Conservation (phyloP, 1,284 basidiomycete genomes). For the Fomitopsis palustris region DNA sequence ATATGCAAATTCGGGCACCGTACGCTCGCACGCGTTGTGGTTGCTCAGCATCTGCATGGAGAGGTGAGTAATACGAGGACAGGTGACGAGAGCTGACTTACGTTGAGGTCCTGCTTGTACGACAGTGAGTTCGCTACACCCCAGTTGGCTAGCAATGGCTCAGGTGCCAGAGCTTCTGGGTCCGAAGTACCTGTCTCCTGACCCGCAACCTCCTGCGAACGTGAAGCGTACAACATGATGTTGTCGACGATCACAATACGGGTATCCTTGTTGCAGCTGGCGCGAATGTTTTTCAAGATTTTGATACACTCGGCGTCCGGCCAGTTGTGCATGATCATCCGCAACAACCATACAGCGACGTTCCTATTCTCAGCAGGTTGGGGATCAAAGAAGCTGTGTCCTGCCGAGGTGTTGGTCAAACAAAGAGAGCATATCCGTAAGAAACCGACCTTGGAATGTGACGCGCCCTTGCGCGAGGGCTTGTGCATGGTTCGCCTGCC, state of each 20-base stretch:
- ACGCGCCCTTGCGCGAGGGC: slow-evolving; percentile 21
- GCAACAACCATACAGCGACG: slow-evolving; percentile 55
- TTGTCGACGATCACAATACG: slow-evolving; percentile 14
- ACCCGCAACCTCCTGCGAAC: slow-evolving; percentile 5
- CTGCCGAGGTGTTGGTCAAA: too few species aligned
- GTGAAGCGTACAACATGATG: slow-evolving; percentile 11
- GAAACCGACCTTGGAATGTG: slow-evolving; percentile 13
- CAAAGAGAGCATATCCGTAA: too few species aligned
- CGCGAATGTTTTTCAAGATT: slow-evolving; percentile 10
- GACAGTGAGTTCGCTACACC: slow-evolving; percentile 10
- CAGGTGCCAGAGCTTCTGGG: slow-evolving; percentile 8
- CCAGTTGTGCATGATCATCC: slow-evolving; percentile 71
- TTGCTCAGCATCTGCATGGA: slow-evolving; percentile 10
- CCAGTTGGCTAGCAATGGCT: slow-evolving; percentile 12
- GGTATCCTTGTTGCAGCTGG: slow-evolving; percentile 2
- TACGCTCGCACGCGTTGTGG: slow-evolving; percentile 13
- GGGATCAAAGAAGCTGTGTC: slow-evolving; percentile 65
- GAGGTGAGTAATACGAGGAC: too few species aligned
- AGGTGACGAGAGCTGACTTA: background rate
- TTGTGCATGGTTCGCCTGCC: slow-evolving; percentile 17
- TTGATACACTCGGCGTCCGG: slow-evolving; percentile 39
- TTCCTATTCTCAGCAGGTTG: slow-evolving; percentile 38
- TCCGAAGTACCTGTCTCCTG: slow-evolving; percentile 3
- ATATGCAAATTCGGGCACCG: slow-evolving; percentile 8
- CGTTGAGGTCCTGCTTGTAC: slow-evolving; percentile 14